Evolutionary conservation across 176 grass and related monocot genomes (phyloP), one percentile per base, ranked within the genome.

Genomic region (Rhynchospora breviuscula): DNA sequence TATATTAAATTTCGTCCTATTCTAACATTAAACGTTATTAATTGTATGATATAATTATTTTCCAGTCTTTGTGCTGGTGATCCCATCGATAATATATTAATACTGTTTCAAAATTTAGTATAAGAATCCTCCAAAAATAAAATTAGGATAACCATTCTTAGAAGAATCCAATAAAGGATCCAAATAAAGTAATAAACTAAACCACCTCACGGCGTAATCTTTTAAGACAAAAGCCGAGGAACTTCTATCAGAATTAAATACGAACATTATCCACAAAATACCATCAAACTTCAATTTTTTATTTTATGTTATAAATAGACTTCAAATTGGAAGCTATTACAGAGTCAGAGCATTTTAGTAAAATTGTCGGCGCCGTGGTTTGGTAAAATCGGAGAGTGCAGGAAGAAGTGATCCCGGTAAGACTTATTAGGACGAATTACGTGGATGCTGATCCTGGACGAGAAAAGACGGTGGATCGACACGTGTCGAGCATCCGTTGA

Each of bases 401-500:
- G 26, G 5, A 65, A 14, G 10, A 65, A 10, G 25, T 29, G 23
- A 71, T 3, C 43, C 67, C 5, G 3, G 40, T 19, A 9, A 29
- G 13, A 14, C 17, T 35, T 15, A 65, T 15, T 0, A 43, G 65
- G 65, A 43, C 29, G 15, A 47, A 11, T 54, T 76, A 76, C 48
- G 72, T 52, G 48, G 72, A 25, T 26, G 48, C 72, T 53, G 48
- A 76, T 29, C 12, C 23, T 17, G 11, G 21, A 65, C 21, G 14
- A 67, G 21, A 53, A 21, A 81, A 15, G 43, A 29, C 44, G 61
- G 59, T 49, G 61, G 22, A 14, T 7, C 5, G 7, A 23, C n/a
- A 67, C 80, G 80, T 67, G 80, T 82, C 60, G n/a, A 0, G 13
- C 79, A 63, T 80, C 58, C 45, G 59, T 48, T 58, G 21, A 53